Conservation (phyloP, 208 protist species). For the Zelonia costaricensis region DNA sequence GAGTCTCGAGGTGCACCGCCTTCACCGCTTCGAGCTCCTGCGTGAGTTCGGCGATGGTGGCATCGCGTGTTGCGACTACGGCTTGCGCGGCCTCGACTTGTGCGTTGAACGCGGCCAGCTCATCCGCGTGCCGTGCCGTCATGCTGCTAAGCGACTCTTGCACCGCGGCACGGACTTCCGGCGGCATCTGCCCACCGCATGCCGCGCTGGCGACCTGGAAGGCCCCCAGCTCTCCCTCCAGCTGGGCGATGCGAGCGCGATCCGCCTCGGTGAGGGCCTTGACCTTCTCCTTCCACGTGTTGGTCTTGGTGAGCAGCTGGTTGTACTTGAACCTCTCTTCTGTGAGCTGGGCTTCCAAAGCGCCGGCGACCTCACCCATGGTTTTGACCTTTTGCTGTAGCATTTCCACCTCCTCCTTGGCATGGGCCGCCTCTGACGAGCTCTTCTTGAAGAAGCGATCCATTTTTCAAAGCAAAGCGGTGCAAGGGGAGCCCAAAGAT, state of each 20-base stretch:
- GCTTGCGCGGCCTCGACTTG: background rate
- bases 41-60: conserved; percentile 6
- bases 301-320: conserved; percentile 43
- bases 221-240: conserved; percentile 31
- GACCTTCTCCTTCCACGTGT: conserved; percentile 69
- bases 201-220: conserved; percentile 15
- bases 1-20: conserved; percentile 26
- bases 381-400: conserved; percentile 62
- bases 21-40: conserved; percentile 36
- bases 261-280: conserved; percentile 45
- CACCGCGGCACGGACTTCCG: conserved; percentile 22
- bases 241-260: conserved; percentile 35
- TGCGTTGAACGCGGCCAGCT: background rate
- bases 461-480: too few species aligned
- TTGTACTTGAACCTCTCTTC: conserved; percentile 47
- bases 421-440: conserved; percentile 19
- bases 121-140: conserved; percentile 7
- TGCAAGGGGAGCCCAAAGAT: too few species aligned
- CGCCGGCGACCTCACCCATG: conserved; percentile 44
- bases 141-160: conserved; percentile 20
- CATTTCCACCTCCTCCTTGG: conserved; percentile 57
- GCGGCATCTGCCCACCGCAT: background rate
- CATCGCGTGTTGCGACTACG: background rate
- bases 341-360: conserved; percentile 51
- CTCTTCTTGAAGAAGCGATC: conserved; percentile 49